phyloP scores from a whole-genome alignment of 2,329 filamentous ascomycete species.

The Fusarium staphyleae region DNA sequence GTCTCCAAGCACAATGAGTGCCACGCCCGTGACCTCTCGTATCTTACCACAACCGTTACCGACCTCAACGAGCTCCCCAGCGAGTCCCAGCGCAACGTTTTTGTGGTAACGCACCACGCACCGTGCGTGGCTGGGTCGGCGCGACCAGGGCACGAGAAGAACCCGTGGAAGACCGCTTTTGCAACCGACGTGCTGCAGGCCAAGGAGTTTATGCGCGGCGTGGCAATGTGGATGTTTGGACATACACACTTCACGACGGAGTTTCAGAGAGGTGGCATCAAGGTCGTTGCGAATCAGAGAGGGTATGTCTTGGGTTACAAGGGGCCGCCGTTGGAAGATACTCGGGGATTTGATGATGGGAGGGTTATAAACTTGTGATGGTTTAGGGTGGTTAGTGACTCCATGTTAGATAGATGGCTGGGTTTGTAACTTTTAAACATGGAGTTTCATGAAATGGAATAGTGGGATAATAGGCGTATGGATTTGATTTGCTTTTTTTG shows the following conservation, averaged over 20 bases:
- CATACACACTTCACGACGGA: constrained; percentile 57
- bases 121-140: constrained; percentile 59
- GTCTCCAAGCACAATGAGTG: constrained; percentile 56
- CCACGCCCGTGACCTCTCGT: constrained; percentile 57
- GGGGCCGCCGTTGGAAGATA: constrained; percentile 36
- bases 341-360: constrained; percentile 35
- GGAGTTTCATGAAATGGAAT: background rate
- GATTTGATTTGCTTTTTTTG: no score
- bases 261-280: constrained; percentile 44
- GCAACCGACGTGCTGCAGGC: constrained; percentile 54
- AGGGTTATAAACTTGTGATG: constrained; percentile 35
- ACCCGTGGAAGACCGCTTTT: constrained; percentile 58
- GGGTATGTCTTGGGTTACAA: constrained; percentile 48
- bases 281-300: constrained; percentile 55
- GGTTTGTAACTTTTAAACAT: background rate
- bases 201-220: constrained; percentile 45
- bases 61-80: constrained; percentile 25
- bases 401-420: background rate
- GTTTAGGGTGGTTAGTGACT: background rate
- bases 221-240: constrained; percentile 54
- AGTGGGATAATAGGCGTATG: no score
- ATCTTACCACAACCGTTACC: constrained; percentile 55
- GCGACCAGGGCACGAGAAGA: constrained; percentile 55
- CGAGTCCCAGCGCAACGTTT: constrained; percentile 40
- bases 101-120: constrained; percentile 66